Conservation (phyloP, 257 asterid species). For the Voacanga thouarsii region DNA sequence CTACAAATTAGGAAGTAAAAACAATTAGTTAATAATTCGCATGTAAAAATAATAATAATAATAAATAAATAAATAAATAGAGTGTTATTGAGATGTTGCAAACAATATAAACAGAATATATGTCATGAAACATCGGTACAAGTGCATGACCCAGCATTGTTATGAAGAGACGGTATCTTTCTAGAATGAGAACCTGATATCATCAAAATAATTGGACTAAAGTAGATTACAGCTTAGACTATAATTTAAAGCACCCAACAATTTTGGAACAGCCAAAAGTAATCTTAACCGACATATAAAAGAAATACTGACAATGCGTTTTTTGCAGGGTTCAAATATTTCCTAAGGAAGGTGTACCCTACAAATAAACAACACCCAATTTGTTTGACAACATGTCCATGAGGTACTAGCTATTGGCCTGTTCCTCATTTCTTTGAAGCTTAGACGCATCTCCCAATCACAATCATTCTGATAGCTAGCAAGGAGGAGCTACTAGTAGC, state of each 20-base stretch:
- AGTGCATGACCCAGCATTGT: not conserved
- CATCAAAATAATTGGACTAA: not conserved
- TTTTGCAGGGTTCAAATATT: not conserved
- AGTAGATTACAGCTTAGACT: no score
- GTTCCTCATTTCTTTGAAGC: no score
- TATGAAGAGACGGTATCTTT: not conserved
- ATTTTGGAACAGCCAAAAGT: not conserved
- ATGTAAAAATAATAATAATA: no score
- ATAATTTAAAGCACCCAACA: not conserved
- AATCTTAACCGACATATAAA: not conserved
- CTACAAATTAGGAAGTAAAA: constrained; percentile 29
- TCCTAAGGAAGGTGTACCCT: not conserved
- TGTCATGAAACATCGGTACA: not conserved
- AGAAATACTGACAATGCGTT: no score
- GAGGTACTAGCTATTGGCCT: not conserved
- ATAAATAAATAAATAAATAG: no score
- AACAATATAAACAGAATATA: not conserved
- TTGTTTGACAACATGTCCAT: not conserved
- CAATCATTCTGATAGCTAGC: no score
- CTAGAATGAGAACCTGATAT: not conserved
- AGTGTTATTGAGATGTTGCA: no score
- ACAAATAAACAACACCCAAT: not conserved
- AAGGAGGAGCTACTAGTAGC: not conserved
- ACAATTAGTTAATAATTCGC: not conserved
- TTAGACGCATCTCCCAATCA: no score